Conservation (phyloP, 345 rosid species). For the Alliaria petiolata region DNA sequence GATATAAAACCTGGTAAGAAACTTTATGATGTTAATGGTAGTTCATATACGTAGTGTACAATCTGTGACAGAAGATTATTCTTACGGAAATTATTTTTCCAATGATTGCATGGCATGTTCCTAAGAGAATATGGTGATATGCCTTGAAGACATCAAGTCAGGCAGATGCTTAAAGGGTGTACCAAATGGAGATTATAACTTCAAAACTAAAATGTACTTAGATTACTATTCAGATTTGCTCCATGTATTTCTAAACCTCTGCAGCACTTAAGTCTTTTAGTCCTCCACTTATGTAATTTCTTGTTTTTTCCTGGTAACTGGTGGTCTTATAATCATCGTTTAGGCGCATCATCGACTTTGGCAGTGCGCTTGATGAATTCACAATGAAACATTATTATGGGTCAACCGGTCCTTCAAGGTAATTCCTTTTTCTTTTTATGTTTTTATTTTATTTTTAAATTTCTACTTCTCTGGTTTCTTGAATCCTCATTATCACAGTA, state of each 20-base stretch:
- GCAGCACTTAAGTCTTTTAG: background rate
- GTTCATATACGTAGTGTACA: slow-evolving; percentile 4
- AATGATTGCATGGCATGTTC: slow-evolving; percentile 21
- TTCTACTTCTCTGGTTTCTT: slow-evolving; percentile 4
- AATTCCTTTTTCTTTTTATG: slow-evolving; percentile 20
- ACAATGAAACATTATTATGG: slow-evolving; percentile 79
- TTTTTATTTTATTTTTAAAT: background rate
- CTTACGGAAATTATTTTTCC: slow-evolving; percentile 12
- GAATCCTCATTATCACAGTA: background rate
- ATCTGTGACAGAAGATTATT: slow-evolving; percentile 10
- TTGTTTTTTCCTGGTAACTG: slow-evolving; percentile 5
- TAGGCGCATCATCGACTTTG: slow-evolving; percentile 97
- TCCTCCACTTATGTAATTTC: background rate
- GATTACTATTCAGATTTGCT: slow-evolving; percentile 12
- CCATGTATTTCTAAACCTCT: background rate
- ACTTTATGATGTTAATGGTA: slow-evolving; percentile 4
- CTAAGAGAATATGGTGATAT: slow-evolving; percentile 90
- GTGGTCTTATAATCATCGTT: slow-evolving; percentile 17
- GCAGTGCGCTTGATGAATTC: slow-evolving; percentile 86
- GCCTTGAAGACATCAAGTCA: slow-evolving; percentile 75
- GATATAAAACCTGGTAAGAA: slow-evolving; percentile 93
- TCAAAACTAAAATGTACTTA: slow-evolving; percentile 62
- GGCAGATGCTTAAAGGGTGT: slow-evolving; percentile 70
- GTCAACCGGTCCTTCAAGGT: slow-evolving; percentile 88
- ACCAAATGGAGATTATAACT: slow-evolving; percentile 55